phyloP scores from a whole-genome alignment of 2,329 filamentous ascomycete species.

The Fusarium pininemorale region DNA sequence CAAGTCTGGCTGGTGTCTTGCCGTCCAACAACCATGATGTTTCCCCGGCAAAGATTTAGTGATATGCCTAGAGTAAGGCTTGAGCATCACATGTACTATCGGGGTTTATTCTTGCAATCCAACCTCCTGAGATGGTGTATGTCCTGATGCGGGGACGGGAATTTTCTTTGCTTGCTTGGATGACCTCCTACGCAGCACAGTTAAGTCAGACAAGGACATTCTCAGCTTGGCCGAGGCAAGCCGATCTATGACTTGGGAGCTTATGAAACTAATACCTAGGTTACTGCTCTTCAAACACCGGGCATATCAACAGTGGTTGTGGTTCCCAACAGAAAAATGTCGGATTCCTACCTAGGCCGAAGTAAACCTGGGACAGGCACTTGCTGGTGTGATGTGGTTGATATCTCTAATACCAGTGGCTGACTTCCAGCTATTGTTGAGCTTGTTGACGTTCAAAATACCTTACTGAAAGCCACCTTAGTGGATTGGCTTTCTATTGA shows the following conservation, averaged over 20 bases:
- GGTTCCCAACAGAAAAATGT: slow-evolving; percentile 17
- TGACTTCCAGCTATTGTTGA: not conserved
- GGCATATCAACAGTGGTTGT: not conserved
- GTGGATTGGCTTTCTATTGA: not conserved
- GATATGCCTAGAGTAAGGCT: not conserved
- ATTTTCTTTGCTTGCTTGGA: not conserved
- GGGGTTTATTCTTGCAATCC: not conserved
- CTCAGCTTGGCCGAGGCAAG: slow-evolving; percentile 23
- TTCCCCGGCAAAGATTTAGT: not conserved
- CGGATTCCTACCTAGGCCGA: slow-evolving; percentile 9
- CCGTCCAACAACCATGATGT: not conserved
- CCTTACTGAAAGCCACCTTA: not conserved
- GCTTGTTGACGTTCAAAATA: not conserved
- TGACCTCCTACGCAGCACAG: not conserved
- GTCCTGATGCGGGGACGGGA: not conserved
- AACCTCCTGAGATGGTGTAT: not conserved
- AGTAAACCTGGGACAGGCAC: slow-evolving; percentile 1
- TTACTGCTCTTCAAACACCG: not conserved
- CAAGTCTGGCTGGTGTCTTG: not conserved
- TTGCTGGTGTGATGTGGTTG: slow-evolving; percentile 1
- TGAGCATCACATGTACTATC: not conserved
- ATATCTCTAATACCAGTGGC: slow-evolving; percentile 7
- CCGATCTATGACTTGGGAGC: not conserved
- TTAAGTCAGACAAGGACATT: not conserved
- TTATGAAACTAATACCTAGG: not conserved